Percentiles rank a stretch among this genome's conserved stretches.
These are phyloP conservation scores for Claviceps digitariae DNA, from an alignment of 2,329 filamentous ascomycete genomes.

Conservation along the genomic window DNA sequence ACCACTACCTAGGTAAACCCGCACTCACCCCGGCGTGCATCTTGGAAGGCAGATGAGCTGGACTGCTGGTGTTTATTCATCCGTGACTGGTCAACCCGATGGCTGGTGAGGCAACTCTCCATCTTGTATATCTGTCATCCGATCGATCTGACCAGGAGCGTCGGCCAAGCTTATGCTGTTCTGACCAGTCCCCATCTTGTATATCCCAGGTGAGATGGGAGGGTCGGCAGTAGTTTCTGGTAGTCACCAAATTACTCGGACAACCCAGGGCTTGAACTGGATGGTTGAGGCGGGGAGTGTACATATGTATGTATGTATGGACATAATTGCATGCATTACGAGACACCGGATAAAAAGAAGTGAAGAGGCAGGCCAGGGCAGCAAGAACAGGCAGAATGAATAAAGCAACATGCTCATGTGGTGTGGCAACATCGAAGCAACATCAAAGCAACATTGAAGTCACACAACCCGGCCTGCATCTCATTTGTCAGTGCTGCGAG, in stretches of 20 bases:
- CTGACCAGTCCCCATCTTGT: neutral
- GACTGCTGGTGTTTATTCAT: neutral
- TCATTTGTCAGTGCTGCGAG: neutral
- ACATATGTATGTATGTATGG: neutral
- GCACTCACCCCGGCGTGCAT: neutral
- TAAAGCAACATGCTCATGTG: neutral
- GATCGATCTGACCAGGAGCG: constrained; percentile 4
- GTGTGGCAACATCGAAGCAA: neutral
- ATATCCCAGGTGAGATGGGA: neutral
- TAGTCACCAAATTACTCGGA: neutral
- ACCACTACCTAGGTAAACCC: neutral
- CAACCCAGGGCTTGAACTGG: neutral
- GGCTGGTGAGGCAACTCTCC: neutral
- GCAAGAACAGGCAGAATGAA: neutral
- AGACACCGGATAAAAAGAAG: neutral
- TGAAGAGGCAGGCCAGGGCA: neutral
- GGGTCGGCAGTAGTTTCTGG: neutral
- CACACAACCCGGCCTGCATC: neutral
- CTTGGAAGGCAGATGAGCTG: constrained; percentile 1
- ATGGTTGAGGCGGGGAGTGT: neutral
- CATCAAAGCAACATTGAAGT: neutral
- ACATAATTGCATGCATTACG: too few relatives aligned
- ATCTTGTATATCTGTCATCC: neutral
- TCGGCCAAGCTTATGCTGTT: neutral
- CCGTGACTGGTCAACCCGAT: neutral